Evolutionary conservation across 495 filamentous ascomycete genomes (phyloP), one percentile per base, ranked within the genome.

Genomic region (Podospora conica): DNA sequence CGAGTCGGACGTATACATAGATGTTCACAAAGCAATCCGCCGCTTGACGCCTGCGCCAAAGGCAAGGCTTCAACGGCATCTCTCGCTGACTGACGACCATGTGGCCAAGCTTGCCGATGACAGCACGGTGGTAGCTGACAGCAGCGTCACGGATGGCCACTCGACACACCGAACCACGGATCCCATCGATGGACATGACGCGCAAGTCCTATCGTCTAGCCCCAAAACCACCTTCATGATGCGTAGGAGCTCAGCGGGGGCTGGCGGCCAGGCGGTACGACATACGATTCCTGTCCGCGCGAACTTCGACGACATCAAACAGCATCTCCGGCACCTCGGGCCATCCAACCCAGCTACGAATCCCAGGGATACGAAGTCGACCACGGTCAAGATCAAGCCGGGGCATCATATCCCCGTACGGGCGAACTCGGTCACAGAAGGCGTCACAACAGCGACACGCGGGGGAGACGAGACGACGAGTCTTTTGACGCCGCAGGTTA

Each of bases 21-120:
- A 98, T 76, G 92, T 98, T 11, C 86, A 97, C 80, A 98, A 97
- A 77, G 96, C 94, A 8, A 96, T 98, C 68, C 85, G 95, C 29
- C 90, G 95, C 9, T 63, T 79, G 11, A 66, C 68, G 10, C 77
- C 77, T 2, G 77, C 77, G n/a, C 77, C 77, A n/a, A 77, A 75
- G 33, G 76, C 74, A 11, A 68, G 70, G 60, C 54, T 71, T 24
- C 69, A 68, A 21, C 72, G 71, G 22, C 66, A 72, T n/a, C 64
- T 21, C 0, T 77, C 71, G 20, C 66, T n/a, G 0, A 74, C 71
- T 1, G 68, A 66, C 11, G 71, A 74, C 29, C 69, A 62, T 1
- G 21, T 25, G 12, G 60, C 57, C 23, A 70, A 65, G 27, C 18
- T 40, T 4, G 55, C 15, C 22, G 65, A 69, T n/a, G 60, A 69